Evolutionary conservation across 306 rosid species (phyloP).

Genomic region (Prunus campanulata): DNA sequence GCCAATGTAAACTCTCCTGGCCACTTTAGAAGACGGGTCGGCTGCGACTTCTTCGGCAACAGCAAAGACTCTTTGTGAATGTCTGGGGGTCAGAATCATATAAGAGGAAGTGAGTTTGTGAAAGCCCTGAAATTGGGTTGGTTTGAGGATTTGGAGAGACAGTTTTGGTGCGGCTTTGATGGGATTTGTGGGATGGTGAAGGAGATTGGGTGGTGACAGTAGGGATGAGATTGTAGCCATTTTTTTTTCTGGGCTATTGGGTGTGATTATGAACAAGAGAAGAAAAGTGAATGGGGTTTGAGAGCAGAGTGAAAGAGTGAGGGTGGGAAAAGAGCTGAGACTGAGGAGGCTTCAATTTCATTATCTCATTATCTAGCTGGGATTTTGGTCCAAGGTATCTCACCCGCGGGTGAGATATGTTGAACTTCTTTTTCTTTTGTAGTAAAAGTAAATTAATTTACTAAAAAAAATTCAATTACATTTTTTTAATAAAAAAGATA

Average conservation of each 20-base stretch:
- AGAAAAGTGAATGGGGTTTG: background rate
- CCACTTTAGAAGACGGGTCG: constrained; percentile 44
- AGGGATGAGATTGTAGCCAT: constrained; percentile 70
- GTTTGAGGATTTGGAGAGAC: constrained; percentile 29
- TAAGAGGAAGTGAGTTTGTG: constrained; percentile 27
- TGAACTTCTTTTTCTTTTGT: background rate
- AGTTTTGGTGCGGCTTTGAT: constrained; percentile 26
- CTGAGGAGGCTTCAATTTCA: background rate
- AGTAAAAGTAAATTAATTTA: too few species aligned
- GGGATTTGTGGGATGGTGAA: constrained; percentile 36
- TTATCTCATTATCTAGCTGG: constrained; percentile 5
- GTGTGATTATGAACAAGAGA: background rate
- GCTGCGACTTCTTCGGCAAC: constrained; percentile 57
- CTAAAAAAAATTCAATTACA: too few species aligned
- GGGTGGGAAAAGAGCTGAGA: background rate
- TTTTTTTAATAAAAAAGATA: too few species aligned
- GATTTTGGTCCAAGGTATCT: background rate
- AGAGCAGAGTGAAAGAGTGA: background rate
- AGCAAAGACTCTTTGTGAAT: constrained; percentile 36
- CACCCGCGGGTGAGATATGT: background rate
- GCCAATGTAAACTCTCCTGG: constrained; percentile 72
- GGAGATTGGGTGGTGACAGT: constrained; percentile 43
- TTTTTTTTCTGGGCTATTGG: background rate
- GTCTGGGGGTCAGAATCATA: constrained; percentile 4
- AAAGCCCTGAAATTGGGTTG: constrained; percentile 27